phyloP scores from a whole-genome alignment of 345 rosid genomes.

The Brassica incana region DNA sequence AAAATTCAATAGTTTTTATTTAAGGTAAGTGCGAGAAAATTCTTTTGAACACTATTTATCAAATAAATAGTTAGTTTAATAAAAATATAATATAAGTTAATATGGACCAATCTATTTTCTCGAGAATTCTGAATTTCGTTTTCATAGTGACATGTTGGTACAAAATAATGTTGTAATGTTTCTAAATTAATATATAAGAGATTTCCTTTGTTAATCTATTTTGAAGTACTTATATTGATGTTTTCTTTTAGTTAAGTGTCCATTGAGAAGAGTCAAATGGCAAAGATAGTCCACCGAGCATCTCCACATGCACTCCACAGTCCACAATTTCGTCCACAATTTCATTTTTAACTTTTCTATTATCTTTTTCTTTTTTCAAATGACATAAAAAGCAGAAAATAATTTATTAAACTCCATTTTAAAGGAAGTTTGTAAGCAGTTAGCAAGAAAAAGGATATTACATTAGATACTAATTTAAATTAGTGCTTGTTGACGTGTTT shows the following conservation, averaged over 20 bases:
- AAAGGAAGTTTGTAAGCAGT: neutral
- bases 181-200: no score
- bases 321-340: no score
- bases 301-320: slow-evolving; percentile 36
- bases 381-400: neutral
- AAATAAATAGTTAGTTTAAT: no score
- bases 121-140: no score
- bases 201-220: slow-evolving; percentile 10
- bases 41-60: no score
- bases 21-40: no score
- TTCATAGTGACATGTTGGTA: no score
- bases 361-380: neutral
- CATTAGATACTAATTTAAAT: neutral
- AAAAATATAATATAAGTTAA: no score
- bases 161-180: no score
- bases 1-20: no score
- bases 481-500: slow-evolving; percentile 9
- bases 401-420: neutral
- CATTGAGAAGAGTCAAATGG: slow-evolving; percentile 35
- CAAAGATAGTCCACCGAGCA: slow-evolving; percentile 28
- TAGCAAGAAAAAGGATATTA: neutral
- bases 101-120: no score
- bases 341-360: neutral
- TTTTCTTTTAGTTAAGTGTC: slow-evolving; percentile 23
- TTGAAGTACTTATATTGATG: neutral